Base-by-base conservation (phyloP, 257 asterid species). In the Echium plantagineum region DNA sequence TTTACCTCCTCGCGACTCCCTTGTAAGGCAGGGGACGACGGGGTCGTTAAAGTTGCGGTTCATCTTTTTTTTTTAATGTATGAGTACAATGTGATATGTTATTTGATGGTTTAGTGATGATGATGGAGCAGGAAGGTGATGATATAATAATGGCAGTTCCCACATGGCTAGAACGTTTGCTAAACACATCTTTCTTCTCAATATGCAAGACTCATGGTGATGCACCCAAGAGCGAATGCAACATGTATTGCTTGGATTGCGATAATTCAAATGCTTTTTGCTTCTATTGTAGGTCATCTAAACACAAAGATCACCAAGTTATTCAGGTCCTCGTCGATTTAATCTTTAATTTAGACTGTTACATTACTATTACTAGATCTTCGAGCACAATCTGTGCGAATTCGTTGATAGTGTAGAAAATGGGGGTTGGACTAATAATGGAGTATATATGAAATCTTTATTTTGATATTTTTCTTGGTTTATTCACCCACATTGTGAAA, bases 221-320 rank as follows among this genome's bases (percentile, higher is more conserved):
- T 66, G 90, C 95, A 30, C 89, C 95, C 67, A 67, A 88, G 53
- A 85, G 87, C 31, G 98, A 91, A 64, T 85, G 96, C 67, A 91
- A 91, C 58, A 83, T 91, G 95, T 91, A 63, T 58, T 91, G 98
- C 52, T 52, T 91, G 22, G 98, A 91, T 56, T 91, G 98, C 75
- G 78, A 79, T 64, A 76, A 28, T 42, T 42, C 49, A 16, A 73
- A 62, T 30, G 81, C 98, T 0, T 88, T 91, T 42, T 91, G 98
- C 77, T 78, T 79, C 71, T 85, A 84, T 59, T 91, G 96, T 72
- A 86, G 98, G 52, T 82, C 95, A 15, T 81, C 98, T 1, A 79
- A 66, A 69, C 98, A 91, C 80, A 74, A 73, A 35, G 95, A 91
- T 54, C 98, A 91, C 80, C 98, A 79, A 76, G 96, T 91, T 2